A percentile compares a stretch with the other conserved stretches of the same genome.
phyloP scores from a whole-genome alignment of 148 eudicot genomes.

The Bassia scoparia region DNA sequence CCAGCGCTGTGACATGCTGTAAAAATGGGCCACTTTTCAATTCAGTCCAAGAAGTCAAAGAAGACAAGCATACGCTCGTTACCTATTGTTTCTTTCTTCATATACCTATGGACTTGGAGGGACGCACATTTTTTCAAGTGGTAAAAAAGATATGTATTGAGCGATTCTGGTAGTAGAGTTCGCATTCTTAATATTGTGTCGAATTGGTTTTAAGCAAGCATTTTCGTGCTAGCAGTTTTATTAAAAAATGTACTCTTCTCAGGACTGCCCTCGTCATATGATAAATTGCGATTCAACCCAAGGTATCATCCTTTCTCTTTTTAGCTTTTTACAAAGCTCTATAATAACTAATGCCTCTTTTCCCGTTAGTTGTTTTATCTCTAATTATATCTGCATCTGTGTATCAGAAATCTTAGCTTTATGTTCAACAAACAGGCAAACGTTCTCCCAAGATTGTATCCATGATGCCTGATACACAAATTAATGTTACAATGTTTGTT shows the following conservation, averaged over 20 bases:
- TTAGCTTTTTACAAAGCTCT: neutral
- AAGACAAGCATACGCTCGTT: conserved; percentile 58
- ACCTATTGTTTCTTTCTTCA: conserved; percentile 88
- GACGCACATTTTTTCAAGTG: conserved; percentile 76
- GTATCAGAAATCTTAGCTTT: no score
- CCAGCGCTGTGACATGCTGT: conserved; percentile 55
- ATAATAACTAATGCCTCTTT: neutral
- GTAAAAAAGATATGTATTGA: conserved; percentile 29
- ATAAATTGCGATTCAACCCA: conserved; percentile 77
- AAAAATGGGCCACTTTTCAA: conserved; percentile 68
- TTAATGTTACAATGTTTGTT: no score
- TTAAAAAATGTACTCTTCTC: conserved; percentile 71
- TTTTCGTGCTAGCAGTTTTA: conserved; percentile 51
- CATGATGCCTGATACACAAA: no score
- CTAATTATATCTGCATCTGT: neutral
- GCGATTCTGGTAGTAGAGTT: neutral
- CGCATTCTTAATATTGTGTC: neutral
- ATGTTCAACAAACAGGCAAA: no score
- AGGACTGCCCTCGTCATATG: conserved; percentile 92
- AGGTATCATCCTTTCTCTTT: conserved; percentile 42
- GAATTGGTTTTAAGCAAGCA: neutral
- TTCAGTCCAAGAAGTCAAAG: conserved; percentile 46
- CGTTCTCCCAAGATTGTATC: no score
- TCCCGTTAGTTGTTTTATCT: neutral
- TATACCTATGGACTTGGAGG: conserved; percentile 94